Conservation (phyloP, 2,329 filamentous ascomycete genomes). For the Cladosporium velox region DNA sequence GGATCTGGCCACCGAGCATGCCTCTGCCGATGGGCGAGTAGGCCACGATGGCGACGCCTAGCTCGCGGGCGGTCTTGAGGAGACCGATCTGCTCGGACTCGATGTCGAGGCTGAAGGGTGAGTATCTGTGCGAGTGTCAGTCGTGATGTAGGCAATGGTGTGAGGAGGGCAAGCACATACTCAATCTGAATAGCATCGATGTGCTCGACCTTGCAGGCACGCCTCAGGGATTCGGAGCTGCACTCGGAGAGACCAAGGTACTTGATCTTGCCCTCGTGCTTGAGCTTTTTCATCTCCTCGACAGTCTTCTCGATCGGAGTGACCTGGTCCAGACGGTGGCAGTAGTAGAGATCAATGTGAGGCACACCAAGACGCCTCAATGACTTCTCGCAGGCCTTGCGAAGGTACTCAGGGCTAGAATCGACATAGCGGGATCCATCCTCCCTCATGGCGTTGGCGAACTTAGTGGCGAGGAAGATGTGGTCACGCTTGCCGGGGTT, state of each 20-base stretch:
- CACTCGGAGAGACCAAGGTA: slow-evolving; percentile 59
- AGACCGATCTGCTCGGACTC: slow-evolving; percentile 55
- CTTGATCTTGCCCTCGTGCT: slow-evolving; percentile 58
- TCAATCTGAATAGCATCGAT: slow-evolving; percentile 58
- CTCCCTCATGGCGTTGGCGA: slow-evolving; percentile 47
- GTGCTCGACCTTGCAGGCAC: slow-evolving; percentile 53
- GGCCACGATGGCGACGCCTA: slow-evolving; percentile 59
- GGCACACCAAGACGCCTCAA: slow-evolving; percentile 43
- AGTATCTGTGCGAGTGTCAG: slow-evolving; percentile 40
- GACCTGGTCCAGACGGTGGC: slow-evolving; percentile 46
- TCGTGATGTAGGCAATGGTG: not conserved
- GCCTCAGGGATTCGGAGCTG: slow-evolving; percentile 52
- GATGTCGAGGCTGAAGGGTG: slow-evolving; percentile 58
- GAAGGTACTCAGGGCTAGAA: slow-evolving; percentile 32
- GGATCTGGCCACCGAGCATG: slow-evolving; percentile 56
- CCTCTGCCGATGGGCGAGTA: slow-evolving; percentile 64
- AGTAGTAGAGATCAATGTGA: slow-evolving; percentile 47
- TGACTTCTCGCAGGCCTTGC: slow-evolving; percentile 43
- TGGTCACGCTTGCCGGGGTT: slow-evolving; percentile 52
- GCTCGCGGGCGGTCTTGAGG: slow-evolving; percentile 58
- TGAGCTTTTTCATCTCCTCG: slow-evolving; percentile 50
- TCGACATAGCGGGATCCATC: slow-evolving; percentile 42
- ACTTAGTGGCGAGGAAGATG: slow-evolving; percentile 58
- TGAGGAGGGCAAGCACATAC: slow-evolving; percentile 19
- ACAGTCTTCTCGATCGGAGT: slow-evolving; percentile 54